Base-by-base conservation (phyloP, 768 basidiomycete species). In the Ephemerocybe angulata region DNA sequence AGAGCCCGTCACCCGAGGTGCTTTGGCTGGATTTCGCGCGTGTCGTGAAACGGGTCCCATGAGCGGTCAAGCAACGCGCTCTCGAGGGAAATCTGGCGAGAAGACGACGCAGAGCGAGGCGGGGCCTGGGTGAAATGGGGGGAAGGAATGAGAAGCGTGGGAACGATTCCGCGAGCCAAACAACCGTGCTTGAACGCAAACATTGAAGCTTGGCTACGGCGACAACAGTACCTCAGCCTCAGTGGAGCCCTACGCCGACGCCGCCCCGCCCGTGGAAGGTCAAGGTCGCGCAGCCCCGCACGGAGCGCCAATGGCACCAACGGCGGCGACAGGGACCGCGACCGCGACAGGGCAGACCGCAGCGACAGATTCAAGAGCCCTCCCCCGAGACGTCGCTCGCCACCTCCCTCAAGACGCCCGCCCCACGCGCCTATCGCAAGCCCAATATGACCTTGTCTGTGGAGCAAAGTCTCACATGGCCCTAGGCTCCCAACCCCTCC, bases 401-500 rank as follows among this genome's bases (percentile, higher is more conserved):
- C 79, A 29, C 82, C 90, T 15, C 68, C 82, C 5, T 80, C 90
- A 0, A 82, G 82, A 52, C 78, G 86, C 2, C 82, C 88, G 2
- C 69, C 83, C 3, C 84, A 89, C 69, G 85, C 85, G n/a, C 87
- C 87, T 22, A 77, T 86, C 71, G 87, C 89, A 68, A 58, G 87
- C 83, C 56, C 53, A 56, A 59, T 56, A 28, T n/a, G n/a, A n/a
- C n/a, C n/a, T n/a, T n/a, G 61, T 51, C 53, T 58, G 54, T 53
- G 38, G 30, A 49, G 44, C 38, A 35, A 17, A 50, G 59, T 55
- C 52, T 69, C 68, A 54, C 60, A 40, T 65, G 67, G 59, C 70
- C 78, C 76, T 81, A 92, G 90, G 88, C 88, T 62, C 91, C 92
- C 47, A 88, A 87, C 69, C 90, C 93, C 21, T 87, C 89, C 62